Evolutionary conservation across 179 eudicot genomes (phyloP).

Genomic region (Vitellaria paradoxa): DNA sequence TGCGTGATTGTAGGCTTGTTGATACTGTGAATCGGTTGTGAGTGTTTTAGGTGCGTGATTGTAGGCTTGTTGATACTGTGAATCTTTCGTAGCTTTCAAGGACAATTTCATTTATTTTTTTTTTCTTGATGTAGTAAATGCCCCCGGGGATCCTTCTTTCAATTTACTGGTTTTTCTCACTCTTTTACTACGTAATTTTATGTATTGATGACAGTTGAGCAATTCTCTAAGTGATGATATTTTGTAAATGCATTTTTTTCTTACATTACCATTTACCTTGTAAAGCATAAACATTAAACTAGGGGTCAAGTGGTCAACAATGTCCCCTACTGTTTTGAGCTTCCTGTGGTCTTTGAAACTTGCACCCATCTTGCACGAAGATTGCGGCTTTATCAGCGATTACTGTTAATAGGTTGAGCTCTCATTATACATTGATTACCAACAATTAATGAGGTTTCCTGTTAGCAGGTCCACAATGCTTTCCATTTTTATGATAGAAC

Average conservation of each 20-base stretch:
- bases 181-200: constrained; percentile 6
- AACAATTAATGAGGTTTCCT: no score
- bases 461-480: no score
- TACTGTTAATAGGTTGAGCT: no score
- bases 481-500: no score
- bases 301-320: no score
- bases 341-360: no score
- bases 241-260: not conserved
- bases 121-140: constrained; percentile 3
- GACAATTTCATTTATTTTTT: not conserved
- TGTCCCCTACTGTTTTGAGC: no score
- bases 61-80: constrained; percentile 12
- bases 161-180: constrained; percentile 16
- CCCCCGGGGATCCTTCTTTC: constrained; percentile 14
- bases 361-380: no score
- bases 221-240: not conserved
- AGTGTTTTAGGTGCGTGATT: constrained; percentile 13
- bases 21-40: not conserved
- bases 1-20: constrained; percentile 17
- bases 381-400: no score
- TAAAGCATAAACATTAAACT: no score
- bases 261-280: not conserved
- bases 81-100: not conserved
- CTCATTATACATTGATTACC: no score
- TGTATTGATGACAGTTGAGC: constrained; percentile 18